Base-by-base conservation (phyloP, 164 flowering plant species). In the Vitis cinerea region DNA sequence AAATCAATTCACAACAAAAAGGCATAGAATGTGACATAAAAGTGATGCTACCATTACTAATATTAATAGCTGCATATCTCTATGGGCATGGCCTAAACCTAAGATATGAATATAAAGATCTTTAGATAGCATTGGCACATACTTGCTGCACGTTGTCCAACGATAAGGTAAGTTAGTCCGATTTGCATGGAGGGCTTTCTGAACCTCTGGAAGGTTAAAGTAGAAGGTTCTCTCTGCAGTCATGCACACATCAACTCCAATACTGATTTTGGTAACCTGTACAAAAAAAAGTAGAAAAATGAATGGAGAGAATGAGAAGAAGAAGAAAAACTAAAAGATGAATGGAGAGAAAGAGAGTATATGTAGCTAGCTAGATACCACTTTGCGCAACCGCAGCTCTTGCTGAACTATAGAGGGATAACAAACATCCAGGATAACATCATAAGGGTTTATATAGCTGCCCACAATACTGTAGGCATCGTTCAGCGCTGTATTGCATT, bases 191-290 rank as follows among this genome's bases (percentile, higher is more conserved):
- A 95, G 96, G 64, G 98, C 96, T 67, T 77, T 76, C 76, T 95
- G 99, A 80, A 93, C 98, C 71, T 84, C 88, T 0, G 97, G 99
- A 74, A 93, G 97, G 78, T 93, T 93, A 69, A 93, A 85, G 75
- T 95, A 93, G 81, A 87, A 89, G 1, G 70, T 72, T 63, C 93
- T 82, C 82, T 95, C 99, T 30, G 74, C 81, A 74, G 70, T 85
- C 88, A 95, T 87, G 78, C 97, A 95, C 30, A 95, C 98, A 82
- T 95, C 97, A 69, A 95, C 97, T 9, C 97, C 99, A 17, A 90
- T 60, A 77, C 98, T 95, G 1, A 86, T 85, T 79, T 92, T 91
- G 5, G 98, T 88, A 71, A 88, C 97, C 99, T 95, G 86, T 37
- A 56, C 63, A 29, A 23, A 63, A 59, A 12, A 10, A 23, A 23